Evolutionary conservation across 1,284 basidiomycete genomes (phyloP), one percentile per base, ranked within the genome.

Genomic region (Cryptococcus sp.): DNA sequence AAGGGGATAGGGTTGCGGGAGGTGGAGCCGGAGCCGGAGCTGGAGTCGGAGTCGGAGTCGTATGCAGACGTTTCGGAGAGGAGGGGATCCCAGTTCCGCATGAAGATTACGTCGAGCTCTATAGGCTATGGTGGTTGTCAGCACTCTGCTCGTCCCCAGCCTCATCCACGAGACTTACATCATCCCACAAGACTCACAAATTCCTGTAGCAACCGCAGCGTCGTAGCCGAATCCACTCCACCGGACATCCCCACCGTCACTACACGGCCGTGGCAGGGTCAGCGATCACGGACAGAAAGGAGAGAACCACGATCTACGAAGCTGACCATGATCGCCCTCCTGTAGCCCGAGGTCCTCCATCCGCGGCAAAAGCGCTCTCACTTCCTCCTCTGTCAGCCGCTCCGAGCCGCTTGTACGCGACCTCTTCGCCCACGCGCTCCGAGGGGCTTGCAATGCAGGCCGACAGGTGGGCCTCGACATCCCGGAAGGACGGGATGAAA

Each of bases 211-310:
- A 95, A 75, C 52, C 81, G 81, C 8, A 91, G 88, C 1, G 87
- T 81, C 6, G 93, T 89, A 3, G 89, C 91, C 1, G 93, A 96
- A 75, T 98, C 94, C 4, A 98, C 94, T 0, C 95, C 95, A 38
- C 95, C 95, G 0, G 91, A 96, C 88, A 97, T 92, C 33, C 89
- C 92, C 2, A 96, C 84, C 0, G 90, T 84, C 46, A 97, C 91
- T 91, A 20, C 1, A 47, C 9, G 36, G 18, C 28, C 15, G 24
- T 3, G 38, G 39, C 43, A 46, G 24, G 7, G 47, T 55, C n/a
- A 55, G 52, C 35, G 15, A 8, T n/a, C 44, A 43, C 8, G 11
- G 13, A 21, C 6, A 13, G 47, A 46, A 39, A 49, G n/a, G n/a
- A n/a, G n/a, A n/a, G n/a, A n/a, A n/a, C n/a, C n/a, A n/a, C 56